Base-by-base conservation (phyloP, 768 basidiomycete species). In the Pulveroboletus sp. region DNA sequence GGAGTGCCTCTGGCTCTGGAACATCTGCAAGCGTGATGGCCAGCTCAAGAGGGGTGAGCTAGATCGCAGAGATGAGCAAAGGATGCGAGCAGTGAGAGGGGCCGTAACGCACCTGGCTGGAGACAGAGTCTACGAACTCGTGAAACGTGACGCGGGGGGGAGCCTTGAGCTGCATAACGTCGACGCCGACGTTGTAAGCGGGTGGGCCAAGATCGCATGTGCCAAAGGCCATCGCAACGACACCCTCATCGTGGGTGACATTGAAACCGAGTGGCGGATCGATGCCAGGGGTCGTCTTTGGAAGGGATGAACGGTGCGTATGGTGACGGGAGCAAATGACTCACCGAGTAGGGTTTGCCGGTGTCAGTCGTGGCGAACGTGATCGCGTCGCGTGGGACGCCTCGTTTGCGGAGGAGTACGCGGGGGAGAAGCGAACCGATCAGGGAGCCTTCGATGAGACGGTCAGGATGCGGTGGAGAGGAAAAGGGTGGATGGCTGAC, bases 271-370 rank as follows among this genome's bases (percentile, higher is more conserved):
- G 73, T 2, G 80, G 76, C n/a, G 78, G 77, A 51, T 75, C 60
- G 52, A 77, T 45, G 12, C 59, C 66, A 24, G 74, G 70, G 7
- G 74, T 70, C 4, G 70, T 72, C 83, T 83, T 60, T 10, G 31
- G 11, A 51, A 45, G 35, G n/a, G 31, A 43, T 42, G 40, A 59
- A 55, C 6, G 47, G 40, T 6, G 30, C 44, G 24, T n/a, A 39
- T 39, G n/a, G 33, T 21, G 8, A 32, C 43, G 35, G 47, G 36
- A 30, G 6, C 33, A 36, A 24, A 14, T 0, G 27, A 75, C 83
- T 63, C 59, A 79, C 89, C 39, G 87, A 74, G 67, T 83, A 93
- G 14, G 90, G 89, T 66, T 93, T 93, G 31, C 85, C 84, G 26
- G 78, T 67, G 45, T 76, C 66, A 1, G 90, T 90, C 41, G 68